Evolutionary conservation across 129 eudicot genomes (phyloP).

Genomic region (Chrysanthemum lavandulifolium): DNA sequence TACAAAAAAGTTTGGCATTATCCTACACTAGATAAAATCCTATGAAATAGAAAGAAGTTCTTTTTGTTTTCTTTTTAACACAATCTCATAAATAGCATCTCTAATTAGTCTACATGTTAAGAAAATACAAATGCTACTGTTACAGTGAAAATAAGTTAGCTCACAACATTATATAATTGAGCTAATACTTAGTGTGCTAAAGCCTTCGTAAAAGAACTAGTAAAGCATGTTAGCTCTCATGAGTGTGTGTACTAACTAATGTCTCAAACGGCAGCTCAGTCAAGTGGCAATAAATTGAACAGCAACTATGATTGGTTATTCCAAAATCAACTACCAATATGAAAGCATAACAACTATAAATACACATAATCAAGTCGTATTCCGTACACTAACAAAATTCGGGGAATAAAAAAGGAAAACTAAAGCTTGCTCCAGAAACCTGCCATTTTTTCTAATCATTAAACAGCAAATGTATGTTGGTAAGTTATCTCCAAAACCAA

Average conservation of each 20-base stretch:
- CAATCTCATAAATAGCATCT: not conserved
- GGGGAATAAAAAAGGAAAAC: too few relatives aligned
- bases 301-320: not conserved
- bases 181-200: not conserved
- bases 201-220: not conserved
- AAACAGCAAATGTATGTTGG: too few relatives aligned
- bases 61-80: not conserved
- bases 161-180: not conserved
- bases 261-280: not conserved
- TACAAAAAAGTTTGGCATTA: not conserved
- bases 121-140: not conserved
- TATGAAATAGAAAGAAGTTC: not conserved
- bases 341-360: constrained; percentile 4
- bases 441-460: too few relatives aligned
- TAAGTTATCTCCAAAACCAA: too few relatives aligned
- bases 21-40: not conserved
- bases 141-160: not conserved
- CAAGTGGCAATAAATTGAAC: not conserved
- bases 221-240: constrained; percentile 17
- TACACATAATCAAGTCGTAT: not conserved
- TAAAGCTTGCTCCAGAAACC: too few relatives aligned
- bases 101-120: not conserved
- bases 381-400: not conserved
- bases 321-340: not conserved
- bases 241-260: constrained; percentile 1